Evolutionary conservation across 257 asterid genomes (phyloP).

Genomic region (Solanum sitiens): DNA sequence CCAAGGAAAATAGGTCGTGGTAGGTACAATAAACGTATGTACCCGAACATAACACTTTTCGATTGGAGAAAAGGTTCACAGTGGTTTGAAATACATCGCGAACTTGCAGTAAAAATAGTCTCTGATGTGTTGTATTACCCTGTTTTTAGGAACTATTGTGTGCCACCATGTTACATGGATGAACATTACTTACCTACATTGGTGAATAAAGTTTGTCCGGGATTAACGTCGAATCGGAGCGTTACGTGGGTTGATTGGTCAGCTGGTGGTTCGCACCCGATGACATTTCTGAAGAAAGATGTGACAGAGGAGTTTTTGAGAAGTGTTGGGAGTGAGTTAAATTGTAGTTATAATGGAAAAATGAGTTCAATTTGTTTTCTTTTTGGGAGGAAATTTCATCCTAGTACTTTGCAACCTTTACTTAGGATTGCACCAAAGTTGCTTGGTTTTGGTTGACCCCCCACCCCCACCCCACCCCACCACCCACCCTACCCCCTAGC

Average conservation of each 20-base stretch:
- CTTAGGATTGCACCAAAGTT: conserved; percentile 42
- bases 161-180: conserved; percentile 86
- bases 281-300: conserved; percentile 24
- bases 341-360: conserved; percentile 46
- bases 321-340: conserved; percentile 26
- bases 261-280: conserved; percentile 56
- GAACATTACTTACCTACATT: conserved; percentile 77
- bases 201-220: conserved; percentile 40
- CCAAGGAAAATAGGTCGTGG: conserved; percentile 55
- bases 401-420: conserved; percentile 49
- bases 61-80: conserved; percentile 82
- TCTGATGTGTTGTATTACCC: conserved; percentile 46
- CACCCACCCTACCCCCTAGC: not conserved
- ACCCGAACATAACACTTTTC: conserved; percentile 27
- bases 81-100: conserved; percentile 54
- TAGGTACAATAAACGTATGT: conserved; percentile 56
- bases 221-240: conserved; percentile 41
- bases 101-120: conserved; percentile 39
- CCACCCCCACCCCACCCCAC: not conserved
- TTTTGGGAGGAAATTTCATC: conserved; percentile 79
- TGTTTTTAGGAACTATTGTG: conserved; percentile 39
- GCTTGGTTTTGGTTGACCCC: conserved; percentile 16
- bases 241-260: conserved; percentile 82
- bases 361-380: conserved; percentile 44
- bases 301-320: conserved; percentile 29